Evolutionary conservation across 2,329 filamentous ascomycete species (phyloP), one percentile per base, ranked within the genome.

Genomic region (Trichoderma koningii): DNA sequence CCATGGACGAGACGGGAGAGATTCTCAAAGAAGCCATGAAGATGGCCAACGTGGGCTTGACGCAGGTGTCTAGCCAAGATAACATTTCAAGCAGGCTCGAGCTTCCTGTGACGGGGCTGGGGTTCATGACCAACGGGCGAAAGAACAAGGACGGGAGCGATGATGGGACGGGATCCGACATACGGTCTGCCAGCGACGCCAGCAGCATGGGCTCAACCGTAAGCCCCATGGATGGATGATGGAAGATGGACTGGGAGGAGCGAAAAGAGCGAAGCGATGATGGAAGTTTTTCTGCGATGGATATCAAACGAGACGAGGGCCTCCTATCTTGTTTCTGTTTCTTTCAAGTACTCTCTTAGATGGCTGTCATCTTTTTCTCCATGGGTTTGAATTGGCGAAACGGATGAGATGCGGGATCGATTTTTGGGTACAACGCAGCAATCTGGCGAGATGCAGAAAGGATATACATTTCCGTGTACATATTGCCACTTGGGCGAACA

Each of bases 1-100:
- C 94, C 5, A 87, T 99, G 71, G 95, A 99, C 73, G 89, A 92
- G 69, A 90, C 88, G 15, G 95, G 95, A 0, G 87, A 89, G 69
- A 94, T 91, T 51, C 81, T 99, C 55, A 82, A 86, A 62, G 86
- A 89, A 70, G 90, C 90, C 2, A 82, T 96, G 76, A 84, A 86
- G 69, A 81, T 87, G 76, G 84, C 87, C 7, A 83, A 85, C 55
- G 74, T 78, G 44, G 66, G 66, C 9, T 57, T 72, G 23, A 76
- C 74, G 60, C 74, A 76, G 53, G 75, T 76, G 34, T 64, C 68
- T 7, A 59, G 66, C 12, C 67, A 67, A 6, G 72, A 74, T 19
- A 67, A 69, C 15, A 69, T 73, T 38, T 73, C 70, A 21, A 70
- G 70, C 60, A 70, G 73, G 34, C 70, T 79, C 34, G 73, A 72